A percentile compares a stretch with the other conserved stretches of the same genome.
Conservation (phyloP, 2,329 filamentous ascomycete genomes). For the Monilinia polystroma region DNA sequence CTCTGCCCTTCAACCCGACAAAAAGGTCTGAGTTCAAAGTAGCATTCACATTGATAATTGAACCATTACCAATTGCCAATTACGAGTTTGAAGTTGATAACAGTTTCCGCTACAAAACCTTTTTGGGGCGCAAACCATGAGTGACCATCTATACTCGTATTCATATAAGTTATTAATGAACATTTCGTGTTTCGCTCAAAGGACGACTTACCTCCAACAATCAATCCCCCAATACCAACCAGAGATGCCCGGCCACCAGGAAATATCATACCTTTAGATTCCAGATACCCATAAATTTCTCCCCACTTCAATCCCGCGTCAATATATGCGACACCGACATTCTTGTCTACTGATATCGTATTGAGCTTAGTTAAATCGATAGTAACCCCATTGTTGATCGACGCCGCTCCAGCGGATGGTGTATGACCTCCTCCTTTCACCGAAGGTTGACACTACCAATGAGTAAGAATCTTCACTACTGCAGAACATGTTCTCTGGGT, state of each 20-base stretch:
- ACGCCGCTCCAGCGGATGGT: background rate
- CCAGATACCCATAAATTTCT: background rate
- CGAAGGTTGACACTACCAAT: background rate
- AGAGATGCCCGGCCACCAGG: background rate
- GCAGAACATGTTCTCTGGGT: background rate
- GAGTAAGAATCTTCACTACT: background rate
- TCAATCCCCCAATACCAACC: background rate
- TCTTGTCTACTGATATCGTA: background rate
- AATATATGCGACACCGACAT: background rate
- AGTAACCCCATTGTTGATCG: background rate
- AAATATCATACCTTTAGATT: background rate
- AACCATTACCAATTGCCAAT: background rate
- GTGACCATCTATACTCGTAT: background rate
- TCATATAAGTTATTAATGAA: background rate
- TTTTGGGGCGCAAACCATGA: constrained; percentile 7
- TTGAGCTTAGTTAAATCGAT: background rate
- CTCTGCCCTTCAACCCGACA: constrained; percentile 24
- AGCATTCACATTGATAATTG: constrained; percentile 24
- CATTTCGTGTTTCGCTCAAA: background rate
- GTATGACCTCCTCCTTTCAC: background rate
- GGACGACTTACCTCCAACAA: background rate
- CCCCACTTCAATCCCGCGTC: background rate
- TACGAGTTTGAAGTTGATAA: background rate
- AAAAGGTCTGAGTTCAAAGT: constrained; percentile 21
- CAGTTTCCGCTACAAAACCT: background rate